Evolutionary conservation across 768 basidiomycete species (phyloP).

Genomic region (Lactarius indigo): DNA sequence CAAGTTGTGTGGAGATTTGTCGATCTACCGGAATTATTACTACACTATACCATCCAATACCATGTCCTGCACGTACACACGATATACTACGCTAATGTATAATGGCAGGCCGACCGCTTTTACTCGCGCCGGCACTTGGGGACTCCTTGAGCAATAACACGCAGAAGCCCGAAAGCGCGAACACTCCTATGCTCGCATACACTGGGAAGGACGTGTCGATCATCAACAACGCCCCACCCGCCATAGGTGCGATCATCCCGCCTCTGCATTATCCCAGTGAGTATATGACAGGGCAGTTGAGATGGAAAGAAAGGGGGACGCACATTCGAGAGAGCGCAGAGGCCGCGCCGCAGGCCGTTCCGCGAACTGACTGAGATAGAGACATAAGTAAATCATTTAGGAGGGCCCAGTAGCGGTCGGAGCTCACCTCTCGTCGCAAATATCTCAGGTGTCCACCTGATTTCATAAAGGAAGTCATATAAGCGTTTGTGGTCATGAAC

Average conservation of each 20-base stretch:
- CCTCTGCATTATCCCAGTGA: slow-evolving; percentile 47
- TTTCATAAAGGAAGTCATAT: slow-evolving; percentile 28
- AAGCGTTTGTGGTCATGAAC: neutral
- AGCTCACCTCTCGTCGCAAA: slow-evolving; percentile 69
- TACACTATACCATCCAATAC: neutral
- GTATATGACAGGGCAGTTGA: slow-evolving; percentile 3
- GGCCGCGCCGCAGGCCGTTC: slow-evolving; percentile 85
- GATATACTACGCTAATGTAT: slow-evolving; percentile 12
- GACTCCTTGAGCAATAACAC: slow-evolving; percentile 57
- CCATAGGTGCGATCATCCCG: slow-evolving; percentile 82
- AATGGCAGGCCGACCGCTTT: slow-evolving; percentile 13
- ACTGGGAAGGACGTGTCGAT: slow-evolving; percentile 70
- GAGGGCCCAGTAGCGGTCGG: neutral
- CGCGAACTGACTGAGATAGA: slow-evolving; percentile 53
- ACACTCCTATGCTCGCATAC: slow-evolving; percentile 66
- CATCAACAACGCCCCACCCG: slow-evolving; percentile 70
- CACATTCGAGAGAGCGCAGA: slow-evolving; percentile 83
- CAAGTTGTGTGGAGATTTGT: neutral
- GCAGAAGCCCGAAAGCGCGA: slow-evolving; percentile 58
- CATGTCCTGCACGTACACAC: neutral
- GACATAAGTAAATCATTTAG: neutral
- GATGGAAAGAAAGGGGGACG: slow-evolving; percentile 29
- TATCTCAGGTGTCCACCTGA: slow-evolving; percentile 75
- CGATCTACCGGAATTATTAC: neutral
- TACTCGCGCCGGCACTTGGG: slow-evolving; percentile 38